A percentile compares a stretch with the other conserved stretches of the same genome.
phyloP scores from a whole-genome alignment of 2,329 filamentous ascomycete genomes.

The Arthrobotrys musiformis region DNA sequence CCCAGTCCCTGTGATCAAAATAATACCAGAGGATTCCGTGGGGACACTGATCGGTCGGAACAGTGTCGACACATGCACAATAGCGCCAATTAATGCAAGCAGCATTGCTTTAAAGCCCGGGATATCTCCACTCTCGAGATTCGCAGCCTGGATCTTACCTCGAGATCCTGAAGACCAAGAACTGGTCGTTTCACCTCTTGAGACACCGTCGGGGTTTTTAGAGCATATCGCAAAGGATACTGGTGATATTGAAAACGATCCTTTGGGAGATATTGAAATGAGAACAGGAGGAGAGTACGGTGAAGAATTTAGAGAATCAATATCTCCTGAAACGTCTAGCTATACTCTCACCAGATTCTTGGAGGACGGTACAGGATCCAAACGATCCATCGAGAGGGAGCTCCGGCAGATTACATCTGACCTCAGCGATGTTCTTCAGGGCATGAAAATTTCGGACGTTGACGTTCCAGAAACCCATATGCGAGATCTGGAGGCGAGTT shows the following conservation, averaged over 20 bases:
- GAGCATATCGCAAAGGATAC: constrained; percentile 2
- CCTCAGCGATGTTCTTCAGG: constrained; percentile 28
- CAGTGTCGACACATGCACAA: background rate
- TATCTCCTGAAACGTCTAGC: constrained; percentile 11
- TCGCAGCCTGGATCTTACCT: constrained; percentile 3
- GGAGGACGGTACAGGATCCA: constrained; percentile 20
- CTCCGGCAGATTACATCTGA: constrained; percentile 48
- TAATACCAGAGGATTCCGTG: background rate
- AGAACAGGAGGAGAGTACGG: constrained; percentile 5
- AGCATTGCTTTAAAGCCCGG: background rate
- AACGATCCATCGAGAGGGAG: constrained; percentile 42
- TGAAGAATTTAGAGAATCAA: background rate
- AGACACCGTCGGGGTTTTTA: constrained; percentile 22
- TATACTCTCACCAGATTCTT: constrained; percentile 41
- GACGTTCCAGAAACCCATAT: constrained; percentile 2
- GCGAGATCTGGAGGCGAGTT: constrained; percentile 33
- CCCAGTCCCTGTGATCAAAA: background rate
- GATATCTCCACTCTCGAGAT: background rate
- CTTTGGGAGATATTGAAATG: constrained; percentile 38
- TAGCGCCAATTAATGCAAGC: background rate
- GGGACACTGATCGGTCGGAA: background rate
- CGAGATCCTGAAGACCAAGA: constrained; percentile 13
- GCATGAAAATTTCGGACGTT: constrained; percentile 31
- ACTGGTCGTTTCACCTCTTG: constrained; percentile 37
- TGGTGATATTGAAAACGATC: constrained; percentile 19